A percentile compares a stretch with the other conserved stretches of the same genome.
Conservation (phyloP, 1,284 basidiomycete species). For the Malassezia dermatis region DNA sequence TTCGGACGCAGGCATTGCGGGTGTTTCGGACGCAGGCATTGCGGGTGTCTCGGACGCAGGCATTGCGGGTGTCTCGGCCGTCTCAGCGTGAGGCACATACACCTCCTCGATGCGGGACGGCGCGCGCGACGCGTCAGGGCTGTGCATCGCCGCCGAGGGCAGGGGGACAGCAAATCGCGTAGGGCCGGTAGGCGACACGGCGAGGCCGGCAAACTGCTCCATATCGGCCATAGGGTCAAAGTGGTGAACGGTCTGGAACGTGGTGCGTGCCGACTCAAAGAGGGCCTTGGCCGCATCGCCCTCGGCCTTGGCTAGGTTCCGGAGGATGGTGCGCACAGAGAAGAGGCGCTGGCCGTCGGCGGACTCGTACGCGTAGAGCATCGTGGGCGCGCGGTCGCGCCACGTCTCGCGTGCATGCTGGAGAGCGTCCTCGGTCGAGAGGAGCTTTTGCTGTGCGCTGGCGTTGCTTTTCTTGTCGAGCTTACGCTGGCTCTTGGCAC, state of each 20-base stretch:
- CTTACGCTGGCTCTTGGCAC: conserved; percentile 41
- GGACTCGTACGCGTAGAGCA: conserved; percentile 36
- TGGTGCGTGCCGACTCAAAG: conserved; percentile 35
- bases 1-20: too few relatives aligned
- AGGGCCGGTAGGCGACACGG: background rate
- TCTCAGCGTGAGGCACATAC: background rate
- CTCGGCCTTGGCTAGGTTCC: conserved; percentile 36
- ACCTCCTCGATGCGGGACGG: background rate
- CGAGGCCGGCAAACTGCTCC: conserved; percentile 22
- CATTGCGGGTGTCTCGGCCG: background rate
- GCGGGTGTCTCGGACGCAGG: too few relatives aligned
- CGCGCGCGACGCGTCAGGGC: background rate
- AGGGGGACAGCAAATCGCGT: background rate
- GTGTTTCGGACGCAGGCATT: too few relatives aligned
- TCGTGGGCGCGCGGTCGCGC: conserved; percentile 32
- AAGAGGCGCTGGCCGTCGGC: conserved; percentile 37
- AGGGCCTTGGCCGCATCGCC: conserved; percentile 33
- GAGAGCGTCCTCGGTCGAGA: conserved; percentile 31
- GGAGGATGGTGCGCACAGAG: conserved; percentile 35
- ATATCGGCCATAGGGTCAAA: conserved; percentile 39
- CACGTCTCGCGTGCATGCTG: conserved; percentile 28
- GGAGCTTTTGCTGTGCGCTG: conserved; percentile 26
- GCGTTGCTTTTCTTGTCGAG: conserved; percentile 31
- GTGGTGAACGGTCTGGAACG: conserved; percentile 30
- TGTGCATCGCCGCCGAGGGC: background rate